Base-by-base conservation (phyloP, 2,329 filamentous ascomycete species). In the Aspergillus puulaauensis region DNA sequence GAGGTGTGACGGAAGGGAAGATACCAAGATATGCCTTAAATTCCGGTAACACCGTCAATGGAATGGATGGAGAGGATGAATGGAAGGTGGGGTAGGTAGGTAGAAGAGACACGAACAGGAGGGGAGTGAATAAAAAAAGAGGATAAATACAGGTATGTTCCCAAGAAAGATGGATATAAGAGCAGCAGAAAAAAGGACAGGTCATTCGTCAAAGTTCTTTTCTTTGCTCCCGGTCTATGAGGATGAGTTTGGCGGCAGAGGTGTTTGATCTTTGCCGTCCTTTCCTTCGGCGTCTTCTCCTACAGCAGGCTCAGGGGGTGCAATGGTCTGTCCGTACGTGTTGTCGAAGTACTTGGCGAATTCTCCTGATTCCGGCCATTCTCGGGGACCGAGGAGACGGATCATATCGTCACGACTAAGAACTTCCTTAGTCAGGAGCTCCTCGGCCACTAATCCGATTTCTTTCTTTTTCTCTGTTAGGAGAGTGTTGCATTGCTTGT, bases 261-360 rank as follows among this genome's bases (percentile, higher is more conserved):
- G 70, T 19, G 70, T 71, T 56, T 72, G 64, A 47, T 74, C 70
- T 61, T 66, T 71, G 64, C 68, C 73, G 49, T 74, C 70, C 60
- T 66, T 71, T 64, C 68, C 70, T 21, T 64, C 80, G 40, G 83
- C 83, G 48, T 62, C 61, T 46, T 71, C 68, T 8, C 59, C 64
- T 33, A 85, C 81, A 37, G 62, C 37, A 44, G 70, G 70, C 55
- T 73, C 72, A 2, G 70, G 73, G 2, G 87, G 85, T 15, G 85
- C 80, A 66, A 82, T 83, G 68, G 82, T 84, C 68, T 73, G 63
- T 14, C 72, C 73, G 6, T 67, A 72, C 21, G 72, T 80, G 58
- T 83, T 84, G 66, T 83, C 81, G 75, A 99, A 99, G 80, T 96
- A 99, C 81, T 97, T 97, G 69, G 88, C 82, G 76, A 99, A 98